Conservation (phyloP, 257 asterid species). For the Apocynum venetum region DNA sequence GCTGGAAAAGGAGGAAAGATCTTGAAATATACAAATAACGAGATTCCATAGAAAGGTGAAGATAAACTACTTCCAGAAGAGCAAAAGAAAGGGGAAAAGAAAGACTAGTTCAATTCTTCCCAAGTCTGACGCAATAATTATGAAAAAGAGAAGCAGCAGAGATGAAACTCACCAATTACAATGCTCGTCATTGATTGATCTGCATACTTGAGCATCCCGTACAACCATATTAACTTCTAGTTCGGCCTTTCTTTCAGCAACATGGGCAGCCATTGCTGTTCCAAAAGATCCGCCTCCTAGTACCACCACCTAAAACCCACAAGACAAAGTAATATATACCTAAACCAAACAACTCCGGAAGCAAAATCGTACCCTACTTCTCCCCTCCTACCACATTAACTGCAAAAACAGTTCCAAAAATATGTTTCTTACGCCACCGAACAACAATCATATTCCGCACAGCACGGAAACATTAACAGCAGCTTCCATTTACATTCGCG, state of each 20-base stretch:
- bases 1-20: background rate
- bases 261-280: constrained; percentile 95
- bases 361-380: background rate
- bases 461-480: background rate
- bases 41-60: background rate
- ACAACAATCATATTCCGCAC: background rate
- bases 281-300: constrained; percentile 98
- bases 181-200: constrained; percentile 54
- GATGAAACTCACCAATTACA: constrained; percentile 45
- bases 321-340: constrained; percentile 10
- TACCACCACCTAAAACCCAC: constrained; percentile 64
- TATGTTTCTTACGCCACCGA: background rate
- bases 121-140: background rate
- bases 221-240: constrained; percentile 75
- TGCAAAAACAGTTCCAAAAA: background rate
- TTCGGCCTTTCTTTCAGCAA: constrained; percentile 62
- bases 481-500: background rate
- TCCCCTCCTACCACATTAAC: background rate
- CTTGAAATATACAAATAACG: background rate
- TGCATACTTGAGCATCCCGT: constrained; percentile 68
- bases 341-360: background rate
- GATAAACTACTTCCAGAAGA: background rate
- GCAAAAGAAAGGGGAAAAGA: background rate
- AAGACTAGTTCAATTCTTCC: background rate
- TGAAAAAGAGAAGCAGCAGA: constrained; percentile 8